Percentiles rank a stretch among this genome's conserved stretches.
Evolutionary conservation across 2,329 filamentous ascomycete genomes (phyloP).

Genomic region (Exophiala spinifera): DNA sequence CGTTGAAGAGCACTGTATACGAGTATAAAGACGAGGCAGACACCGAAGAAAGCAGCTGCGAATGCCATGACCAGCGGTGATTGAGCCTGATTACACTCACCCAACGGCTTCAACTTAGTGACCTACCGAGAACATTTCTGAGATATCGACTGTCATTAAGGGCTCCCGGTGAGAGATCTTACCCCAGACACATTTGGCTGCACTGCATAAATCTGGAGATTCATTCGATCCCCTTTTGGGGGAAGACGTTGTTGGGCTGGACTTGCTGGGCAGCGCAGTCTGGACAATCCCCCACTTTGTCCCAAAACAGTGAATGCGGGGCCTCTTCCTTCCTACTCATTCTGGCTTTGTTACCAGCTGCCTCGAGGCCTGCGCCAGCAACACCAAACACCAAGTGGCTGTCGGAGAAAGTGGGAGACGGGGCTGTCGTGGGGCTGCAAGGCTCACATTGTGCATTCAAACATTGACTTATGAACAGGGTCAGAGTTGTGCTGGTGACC

Average conservation of each 20-base stretch:
- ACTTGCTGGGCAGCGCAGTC: too few species aligned
- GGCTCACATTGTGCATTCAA: too few species aligned
- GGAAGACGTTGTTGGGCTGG: too few species aligned
- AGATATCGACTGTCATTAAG: neutral
- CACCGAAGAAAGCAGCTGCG: neutral
- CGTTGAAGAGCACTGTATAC: neutral
- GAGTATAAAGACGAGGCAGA: neutral
- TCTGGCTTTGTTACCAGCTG: too few species aligned
- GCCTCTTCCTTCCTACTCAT: neutral
- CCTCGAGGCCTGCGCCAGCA: neutral
- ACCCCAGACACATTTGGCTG: neutral
- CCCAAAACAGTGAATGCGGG: neutral
- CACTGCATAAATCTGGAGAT: too few species aligned
- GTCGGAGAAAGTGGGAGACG: too few species aligned
- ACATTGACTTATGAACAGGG: too few species aligned
- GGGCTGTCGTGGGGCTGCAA: too few species aligned
- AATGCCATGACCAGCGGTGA: neutral
- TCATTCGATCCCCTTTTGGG: too few species aligned
- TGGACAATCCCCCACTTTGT: neutral
- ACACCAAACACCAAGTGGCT: too few species aligned
- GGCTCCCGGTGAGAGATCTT: neutral
- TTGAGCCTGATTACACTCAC: neutral
- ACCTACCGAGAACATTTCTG: too few species aligned
- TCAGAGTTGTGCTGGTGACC: too few species aligned
- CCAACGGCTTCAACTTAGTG: neutral